Percentiles rank a stretch among this genome's conserved stretches.
Evolutionary conservation across 2,329 filamentous ascomycete genomes (phyloP).

Genomic region (Diplocarpon mali): DNA sequence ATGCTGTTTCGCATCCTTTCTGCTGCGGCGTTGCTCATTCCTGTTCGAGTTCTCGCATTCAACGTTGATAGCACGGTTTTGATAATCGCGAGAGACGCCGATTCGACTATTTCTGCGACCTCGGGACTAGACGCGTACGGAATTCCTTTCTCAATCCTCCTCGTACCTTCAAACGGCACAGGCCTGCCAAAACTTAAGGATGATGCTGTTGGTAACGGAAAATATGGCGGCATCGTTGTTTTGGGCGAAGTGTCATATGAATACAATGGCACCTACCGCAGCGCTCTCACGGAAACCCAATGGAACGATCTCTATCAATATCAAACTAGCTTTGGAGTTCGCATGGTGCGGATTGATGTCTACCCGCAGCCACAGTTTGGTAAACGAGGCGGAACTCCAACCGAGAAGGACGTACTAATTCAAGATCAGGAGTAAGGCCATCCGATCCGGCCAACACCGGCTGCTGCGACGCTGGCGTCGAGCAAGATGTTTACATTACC

Average conservation of each 20-base stretch:
- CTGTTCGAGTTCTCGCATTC: constrained; percentile 1
- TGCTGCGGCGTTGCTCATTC: constrained; percentile 1
- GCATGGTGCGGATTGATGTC: constrained; percentile 49
- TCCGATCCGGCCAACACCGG: constrained; percentile 19
- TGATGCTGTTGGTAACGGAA: constrained; percentile 38
- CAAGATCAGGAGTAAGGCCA: not conserved
- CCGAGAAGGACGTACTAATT: not conserved
- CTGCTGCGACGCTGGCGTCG: constrained; percentile 35
- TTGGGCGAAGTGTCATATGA: constrained; percentile 25
- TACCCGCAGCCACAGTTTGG: constrained; percentile 2
- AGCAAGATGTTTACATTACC: constrained; percentile 39
- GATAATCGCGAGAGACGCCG: constrained; percentile 41
- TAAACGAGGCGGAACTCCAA: not conserved
- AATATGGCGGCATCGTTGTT: constrained; percentile 43
- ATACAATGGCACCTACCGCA: constrained; percentile 31
- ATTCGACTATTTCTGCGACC: constrained; percentile 36
- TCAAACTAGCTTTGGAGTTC: constrained; percentile 45
- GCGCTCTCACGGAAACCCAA: constrained; percentile 39
- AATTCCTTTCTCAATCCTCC: constrained; percentile 43
- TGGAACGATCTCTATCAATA: constrained; percentile 46
- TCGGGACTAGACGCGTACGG: constrained; percentile 47
- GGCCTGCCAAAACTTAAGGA: constrained; percentile 39
- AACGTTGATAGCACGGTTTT: constrained; percentile 36
- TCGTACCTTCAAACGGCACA: constrained; percentile 40
- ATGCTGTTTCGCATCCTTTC: constrained; percentile 5